Evolutionary conservation across 352 stramenopile genomes (phyloP).

Genomic region (Plasmopara muralis): DNA sequence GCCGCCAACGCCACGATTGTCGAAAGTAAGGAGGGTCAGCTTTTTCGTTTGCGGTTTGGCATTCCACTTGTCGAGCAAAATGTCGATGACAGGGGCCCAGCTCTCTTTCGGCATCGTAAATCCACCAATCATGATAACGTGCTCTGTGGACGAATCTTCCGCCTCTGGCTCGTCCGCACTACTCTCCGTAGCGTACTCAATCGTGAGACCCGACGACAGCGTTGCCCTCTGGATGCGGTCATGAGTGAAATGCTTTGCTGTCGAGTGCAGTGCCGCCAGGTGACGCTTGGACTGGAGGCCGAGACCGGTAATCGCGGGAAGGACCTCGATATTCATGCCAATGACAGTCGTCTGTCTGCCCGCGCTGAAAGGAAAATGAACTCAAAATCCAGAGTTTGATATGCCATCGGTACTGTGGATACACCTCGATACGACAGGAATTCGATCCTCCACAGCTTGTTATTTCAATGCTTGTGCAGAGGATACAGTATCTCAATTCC

Average conservation of each 20-base stretch:
- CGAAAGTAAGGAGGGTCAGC: conserved; percentile 35
- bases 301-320: conserved; percentile 13
- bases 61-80: conserved; percentile 30
- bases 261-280: conserved; percentile 28
- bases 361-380: too few relatives aligned
- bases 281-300: conserved; percentile 28
- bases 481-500: too few relatives aligned
- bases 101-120: conserved; percentile 40
- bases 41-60: conserved; percentile 10
- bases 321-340: conserved; percentile 18
- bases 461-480: too few relatives aligned
- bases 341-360: background rate
- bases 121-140: conserved; percentile 38
- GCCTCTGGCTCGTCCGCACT: conserved; percentile 10
- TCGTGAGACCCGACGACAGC: conserved; percentile 22
- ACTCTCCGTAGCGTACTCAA: conserved; percentile 26
- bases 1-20: conserved; percentile 44
- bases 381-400: too few relatives aligned
- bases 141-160: conserved; percentile 23
- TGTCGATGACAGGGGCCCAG: conserved; percentile 32
- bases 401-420: too few relatives aligned
- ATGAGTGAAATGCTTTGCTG: conserved; percentile 24
- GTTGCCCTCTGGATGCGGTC: conserved; percentile 17
- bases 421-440: too few relatives aligned
- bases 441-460: too few relatives aligned